These are phyloP conservation scores for Cryphonectria radicalis DNA, from an alignment of 2,329 filamentous ascomycete genomes.

Conservation along the genomic window DNA sequence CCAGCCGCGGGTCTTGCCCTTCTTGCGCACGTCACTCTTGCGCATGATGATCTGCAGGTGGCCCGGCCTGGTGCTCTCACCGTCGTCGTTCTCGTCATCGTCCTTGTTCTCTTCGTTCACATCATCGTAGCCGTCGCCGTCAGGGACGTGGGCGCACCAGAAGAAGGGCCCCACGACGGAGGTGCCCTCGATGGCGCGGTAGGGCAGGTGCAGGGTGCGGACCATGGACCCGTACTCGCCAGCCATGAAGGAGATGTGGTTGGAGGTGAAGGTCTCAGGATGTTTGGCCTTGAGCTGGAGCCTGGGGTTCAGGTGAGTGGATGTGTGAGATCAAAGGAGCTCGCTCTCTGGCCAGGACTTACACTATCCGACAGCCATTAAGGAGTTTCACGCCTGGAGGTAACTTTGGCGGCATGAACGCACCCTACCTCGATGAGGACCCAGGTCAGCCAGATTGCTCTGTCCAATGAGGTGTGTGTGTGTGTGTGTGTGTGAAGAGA, in stretches of 20 bases:
- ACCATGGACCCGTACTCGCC: constrained; percentile 61
- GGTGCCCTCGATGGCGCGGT: constrained; percentile 61
- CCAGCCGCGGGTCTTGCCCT: constrained; percentile 66
- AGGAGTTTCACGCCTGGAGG: constrained; percentile 49
- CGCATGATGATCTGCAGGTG: constrained; percentile 66
- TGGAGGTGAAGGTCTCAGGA: constrained; percentile 61
- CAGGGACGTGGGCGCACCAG: constrained; percentile 61
- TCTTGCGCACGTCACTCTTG: constrained; percentile 69
- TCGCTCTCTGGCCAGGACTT: constrained; percentile 37
- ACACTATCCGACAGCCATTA: constrained; percentile 60
- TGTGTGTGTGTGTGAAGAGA: not conserved
- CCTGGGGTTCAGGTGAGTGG: constrained; percentile 39
- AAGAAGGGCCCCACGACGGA: constrained; percentile 67
- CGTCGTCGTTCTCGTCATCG: constrained; percentile 39
- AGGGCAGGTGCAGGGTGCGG: constrained; percentile 56
- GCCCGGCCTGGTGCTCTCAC: constrained; percentile 45
- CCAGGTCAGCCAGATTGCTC: constrained; percentile 24
- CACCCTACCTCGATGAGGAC: constrained; percentile 46
- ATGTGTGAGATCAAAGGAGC: not conserved
- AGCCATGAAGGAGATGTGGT: constrained; percentile 57
- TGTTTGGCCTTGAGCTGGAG: constrained; percentile 61
- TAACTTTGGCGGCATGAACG: constrained; percentile 53
- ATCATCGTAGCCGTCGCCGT: constrained; percentile 45
- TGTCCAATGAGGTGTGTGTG: not conserved
- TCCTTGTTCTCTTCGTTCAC: constrained; percentile 45